Base-by-base conservation (phyloP, 2,329 filamentous ascomycete species). In the Aspergillus sp. region DNA sequence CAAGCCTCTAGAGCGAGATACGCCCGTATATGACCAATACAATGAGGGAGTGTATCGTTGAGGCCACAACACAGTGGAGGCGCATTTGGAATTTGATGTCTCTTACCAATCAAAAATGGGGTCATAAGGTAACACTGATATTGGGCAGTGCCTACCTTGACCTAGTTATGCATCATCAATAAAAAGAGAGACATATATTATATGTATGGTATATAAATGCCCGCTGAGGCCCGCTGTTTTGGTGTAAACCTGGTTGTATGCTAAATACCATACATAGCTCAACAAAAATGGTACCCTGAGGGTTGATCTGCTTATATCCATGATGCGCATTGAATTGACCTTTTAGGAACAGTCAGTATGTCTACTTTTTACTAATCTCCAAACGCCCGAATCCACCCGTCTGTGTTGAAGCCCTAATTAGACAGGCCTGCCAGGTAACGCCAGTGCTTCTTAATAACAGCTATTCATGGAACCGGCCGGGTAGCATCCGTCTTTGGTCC, bases 291-390 rank as follows among this genome's bases (percentile, higher is more conserved):
- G n/a, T 5, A 37, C 6, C 13, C 34, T 3, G 34, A 15, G 34
- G 5, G 15, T 37, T 37, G 34, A n/a, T 8, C 34, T 37, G 5
- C 15, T 37, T n/a, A 20, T 20, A 20, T 37, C 15, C 8, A 30
- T 30, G 20, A 30, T 30, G 27, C 27, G 8, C 45, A 34, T 51
- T 55, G 51, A 17, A 60, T 50, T 42, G 61, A 45, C 75, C 69
- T 19, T 63, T 61, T 27, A 51, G 37, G 5, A 20, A 46, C 24
- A 30, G 37, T n/a, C 41, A 45, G 12, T 5, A 24, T 30, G 12
- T 22, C 27, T 30, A 30, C 27, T 39, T 33, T 45, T 47, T 30
- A 34, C 37, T 33, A 54, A 53, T 30, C 60, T 51, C 52, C 49
- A 54, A 54, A 60, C 52, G 22, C 61, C 54, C 19, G 12, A 46